Evolutionary conservation across 1,284 basidiomycete species (phyloP).

Genomic region (Testicularia cyperi): DNA sequence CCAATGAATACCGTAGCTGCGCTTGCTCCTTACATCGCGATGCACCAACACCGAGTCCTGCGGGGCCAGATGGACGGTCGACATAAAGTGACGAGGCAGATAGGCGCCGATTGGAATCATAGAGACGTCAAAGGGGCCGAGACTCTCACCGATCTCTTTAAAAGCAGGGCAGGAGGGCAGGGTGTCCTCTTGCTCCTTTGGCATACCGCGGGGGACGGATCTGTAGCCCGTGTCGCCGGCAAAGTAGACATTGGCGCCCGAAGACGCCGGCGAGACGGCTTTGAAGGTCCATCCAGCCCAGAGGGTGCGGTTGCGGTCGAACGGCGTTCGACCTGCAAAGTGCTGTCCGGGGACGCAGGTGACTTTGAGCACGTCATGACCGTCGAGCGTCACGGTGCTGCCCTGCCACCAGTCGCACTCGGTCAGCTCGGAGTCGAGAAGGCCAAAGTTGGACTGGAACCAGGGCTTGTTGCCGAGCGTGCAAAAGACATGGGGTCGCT

Average conservation of each 20-base stretch:
- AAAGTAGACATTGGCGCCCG: conserved; percentile 41
- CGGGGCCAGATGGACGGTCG: conserved; percentile 39
- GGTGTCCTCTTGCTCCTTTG: conserved; percentile 31
- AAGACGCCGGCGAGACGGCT: conserved; percentile 1
- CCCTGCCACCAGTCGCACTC: conserved; percentile 54
- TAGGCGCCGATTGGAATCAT: conserved; percentile 53
- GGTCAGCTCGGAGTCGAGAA: conserved; percentile 27
- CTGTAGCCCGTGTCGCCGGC: conserved; percentile 49
- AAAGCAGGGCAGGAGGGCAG: conserved; percentile 47
- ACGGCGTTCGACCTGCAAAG: conserved; percentile 24
- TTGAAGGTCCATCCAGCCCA: conserved; percentile 49
- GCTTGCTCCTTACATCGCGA: conserved; percentile 26
- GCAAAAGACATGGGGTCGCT: conserved; percentile 42
- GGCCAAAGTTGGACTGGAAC: conserved; percentile 36
- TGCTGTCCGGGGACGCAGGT: conserved; percentile 52
- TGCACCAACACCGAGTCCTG: conserved; percentile 43
- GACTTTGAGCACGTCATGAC: conserved; percentile 12
- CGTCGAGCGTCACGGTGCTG: conserved; percentile 9
- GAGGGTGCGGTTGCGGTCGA: conserved; percentile 38
- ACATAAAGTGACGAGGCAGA: conserved; percentile 47
- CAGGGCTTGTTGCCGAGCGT: conserved; percentile 40
- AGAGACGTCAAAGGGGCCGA: conserved; percentile 46
- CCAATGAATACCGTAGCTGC: conserved; percentile 47
- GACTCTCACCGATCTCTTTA: conserved; percentile 43
- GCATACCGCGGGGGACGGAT: conserved; percentile 22